These are phyloP conservation scores for Syzygium jambos DNA, from an alignment of 345 rosid genomes.

Conservation along the genomic window DNA sequence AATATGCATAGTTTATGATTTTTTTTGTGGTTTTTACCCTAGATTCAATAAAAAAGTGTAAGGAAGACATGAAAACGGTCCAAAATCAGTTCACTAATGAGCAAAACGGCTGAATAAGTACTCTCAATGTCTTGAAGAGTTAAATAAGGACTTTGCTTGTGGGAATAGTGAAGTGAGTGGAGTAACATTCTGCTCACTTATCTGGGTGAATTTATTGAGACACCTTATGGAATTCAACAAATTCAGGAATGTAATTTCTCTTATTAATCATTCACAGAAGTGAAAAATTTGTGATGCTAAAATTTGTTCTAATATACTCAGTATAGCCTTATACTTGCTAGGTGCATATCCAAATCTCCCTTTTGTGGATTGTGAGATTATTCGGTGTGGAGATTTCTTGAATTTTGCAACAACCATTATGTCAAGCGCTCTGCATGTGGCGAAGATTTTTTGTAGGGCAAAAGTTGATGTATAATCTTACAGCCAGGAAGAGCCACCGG, in stretches of 20 bases:
- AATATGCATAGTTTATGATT: no score
- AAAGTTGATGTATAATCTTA: background rate
- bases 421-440: no score
- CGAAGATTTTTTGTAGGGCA: background rate
- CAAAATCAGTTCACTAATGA: no score
- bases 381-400: no score
- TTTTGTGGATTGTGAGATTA: no score
- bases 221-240: background rate
- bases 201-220: background rate
- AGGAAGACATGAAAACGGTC: no score
- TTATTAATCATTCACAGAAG: rapidly evolving
- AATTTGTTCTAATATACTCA: no score
- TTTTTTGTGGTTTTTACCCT: no score
- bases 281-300: background rate
- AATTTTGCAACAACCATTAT: no score
- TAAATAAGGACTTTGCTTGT: background rate
- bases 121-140: background rate
- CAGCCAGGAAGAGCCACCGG: background rate
- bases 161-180: background rate
- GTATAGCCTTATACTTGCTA: no score
- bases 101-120: background rate
- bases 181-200: background rate
- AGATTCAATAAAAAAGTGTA: no score
- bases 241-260: background rate
- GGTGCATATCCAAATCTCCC: background rate